These are phyloP conservation scores for Neopestalotiopsis sp. DNA, from an alignment of 2,329 filamentous ascomycete species.

Conservation along the genomic window DNA sequence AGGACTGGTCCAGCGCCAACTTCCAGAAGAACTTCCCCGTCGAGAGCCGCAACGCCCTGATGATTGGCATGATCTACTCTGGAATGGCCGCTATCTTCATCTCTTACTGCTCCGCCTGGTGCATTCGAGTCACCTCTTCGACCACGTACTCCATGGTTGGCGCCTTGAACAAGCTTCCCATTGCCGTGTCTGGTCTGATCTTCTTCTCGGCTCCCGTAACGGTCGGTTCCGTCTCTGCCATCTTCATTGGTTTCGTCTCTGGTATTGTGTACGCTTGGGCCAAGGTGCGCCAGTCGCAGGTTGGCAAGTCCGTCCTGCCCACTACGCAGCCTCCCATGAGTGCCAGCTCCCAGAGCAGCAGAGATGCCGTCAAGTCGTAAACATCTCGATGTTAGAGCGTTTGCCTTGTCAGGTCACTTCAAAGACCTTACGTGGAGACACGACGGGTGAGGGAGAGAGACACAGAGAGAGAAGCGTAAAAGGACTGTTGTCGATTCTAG, in stretches of 20 bases:
- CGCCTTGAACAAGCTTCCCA: conserved; percentile 95
- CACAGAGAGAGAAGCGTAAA: background rate
- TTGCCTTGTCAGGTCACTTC: background rate
- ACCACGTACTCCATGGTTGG: conserved; percentile 99
- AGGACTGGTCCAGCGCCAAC: conserved; percentile 92
- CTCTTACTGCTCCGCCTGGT: conserved; percentile 99
- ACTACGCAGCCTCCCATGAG: conserved; percentile 77
- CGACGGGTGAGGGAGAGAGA: too few relatives aligned
- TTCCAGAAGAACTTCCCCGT: conserved; percentile 85
- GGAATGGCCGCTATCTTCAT: conserved; percentile 95
- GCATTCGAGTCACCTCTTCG: conserved; percentile 94
- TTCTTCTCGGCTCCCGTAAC: conserved; percentile 97
- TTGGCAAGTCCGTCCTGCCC: conserved; percentile 69
- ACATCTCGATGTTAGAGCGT: conserved; percentile 7
- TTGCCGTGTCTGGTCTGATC: conserved; percentile 87
- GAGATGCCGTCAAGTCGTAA: conserved; percentile 79
- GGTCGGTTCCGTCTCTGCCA: conserved; percentile 88
- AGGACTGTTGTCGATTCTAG: conserved; percentile 5
- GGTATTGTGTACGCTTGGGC: conserved; percentile 90
- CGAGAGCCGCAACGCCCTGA: conserved; percentile 78
- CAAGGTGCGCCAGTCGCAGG: conserved; percentile 79
- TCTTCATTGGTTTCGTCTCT: conserved; percentile 87
- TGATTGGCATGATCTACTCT: conserved; percentile 91
- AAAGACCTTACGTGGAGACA: background rate
- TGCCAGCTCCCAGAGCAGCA: conserved; percentile 88